These are phyloP conservation scores for Phyllosticta ampelicida DNA, from an alignment of 2,329 filamentous ascomycete species.

Conservation along the genomic window DNA sequence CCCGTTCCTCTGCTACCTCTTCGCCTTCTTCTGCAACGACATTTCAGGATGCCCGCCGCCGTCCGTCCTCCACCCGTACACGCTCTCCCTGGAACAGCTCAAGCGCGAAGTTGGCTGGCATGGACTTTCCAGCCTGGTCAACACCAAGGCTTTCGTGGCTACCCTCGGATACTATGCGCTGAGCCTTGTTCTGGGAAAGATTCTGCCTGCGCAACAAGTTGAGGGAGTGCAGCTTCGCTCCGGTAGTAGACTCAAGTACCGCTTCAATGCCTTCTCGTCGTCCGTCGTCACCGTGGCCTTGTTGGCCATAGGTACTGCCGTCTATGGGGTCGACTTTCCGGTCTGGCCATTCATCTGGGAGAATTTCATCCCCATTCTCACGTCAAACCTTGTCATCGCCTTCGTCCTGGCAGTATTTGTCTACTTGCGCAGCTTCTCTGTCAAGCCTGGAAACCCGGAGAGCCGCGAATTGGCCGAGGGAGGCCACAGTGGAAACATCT, in stretches of 20 bases:
- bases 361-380: slow-evolving; percentile 79
- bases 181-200: slow-evolving; percentile 60
- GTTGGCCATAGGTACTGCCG: slow-evolving; percentile 60
- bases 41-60: slow-evolving; percentile 82
- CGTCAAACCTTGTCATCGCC: slow-evolving; percentile 68
- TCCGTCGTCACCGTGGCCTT: slow-evolving; percentile 61
- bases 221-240: slow-evolving; percentile 60
- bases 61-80: slow-evolving; percentile 62
- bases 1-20: slow-evolving; percentile 65
- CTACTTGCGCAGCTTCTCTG: slow-evolving; percentile 71
- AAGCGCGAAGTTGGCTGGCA: slow-evolving; percentile 79
- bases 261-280: slow-evolving; percentile 67
- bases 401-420: slow-evolving; percentile 64
- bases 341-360: slow-evolving; percentile 91
- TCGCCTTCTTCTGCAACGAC: slow-evolving; percentile 85
- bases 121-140: slow-evolving; percentile 60
- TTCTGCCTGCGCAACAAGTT: slow-evolving; percentile 62
- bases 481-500: slow-evolving; percentile 68
- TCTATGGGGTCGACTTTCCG: slow-evolving; percentile 69
- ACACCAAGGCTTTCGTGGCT: slow-evolving; percentile 57
- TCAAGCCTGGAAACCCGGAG: slow-evolving; percentile 62
- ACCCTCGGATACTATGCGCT: slow-evolving; percentile 68
- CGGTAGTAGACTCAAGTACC: slow-evolving; percentile 70
- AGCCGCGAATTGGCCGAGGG: slow-evolving; percentile 71
- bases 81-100: slow-evolving; percentile 58